Base-by-base conservation (phyloP, 441 rosid genomes). In the Jatropha multifida region DNA sequence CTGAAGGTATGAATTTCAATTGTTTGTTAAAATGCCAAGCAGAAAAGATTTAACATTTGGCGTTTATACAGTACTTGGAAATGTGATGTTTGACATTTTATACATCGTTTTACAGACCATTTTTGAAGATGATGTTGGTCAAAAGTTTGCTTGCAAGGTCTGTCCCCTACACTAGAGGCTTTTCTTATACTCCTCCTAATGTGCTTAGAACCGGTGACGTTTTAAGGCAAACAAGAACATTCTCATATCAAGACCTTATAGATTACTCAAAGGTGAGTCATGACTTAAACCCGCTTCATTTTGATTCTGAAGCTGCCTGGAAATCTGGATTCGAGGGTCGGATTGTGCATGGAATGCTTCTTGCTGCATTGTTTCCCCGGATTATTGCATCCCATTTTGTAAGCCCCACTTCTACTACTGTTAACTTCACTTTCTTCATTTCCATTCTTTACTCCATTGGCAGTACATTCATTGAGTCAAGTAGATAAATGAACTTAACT, bases 271-370 rank as follows among this genome's bases (percentile, higher is more conserved):
- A 86, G 80, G 96, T 85, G 79, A 90, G 92, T 71, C 88, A 78
- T 51, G 97, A 91, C 65, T 76, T 77, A 66, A 95, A 95, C 76
- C 92, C 96, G 46, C 74, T 91, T 51, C 97, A 95, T 79, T 93
- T 95, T 32, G 90, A 93, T 81, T 13, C 85, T 40, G 85, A 89
- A 71, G 75, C 76, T 78, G 92, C 94, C 27, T 85, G 71, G 77
- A 71, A 72, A 74, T 82, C 87, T 3, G 96, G 94, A 40, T 95
- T 87, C 38, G 89, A 93, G 71, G 91, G 84, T 78, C 77, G 84
- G 48, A 80, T 90, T 79, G 97, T 95, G 74, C 97, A 93, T 69
- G 95, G 98, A 55, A 86, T 93, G 97, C 94, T 94, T 71, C 94
- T 93, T 37, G 96, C 97, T 70, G 79, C 97, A n/a, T 78, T 93